phyloP scores from a whole-genome alignment of 805 yeast genomes.

The Pichia nanzhaoensis region DNA sequence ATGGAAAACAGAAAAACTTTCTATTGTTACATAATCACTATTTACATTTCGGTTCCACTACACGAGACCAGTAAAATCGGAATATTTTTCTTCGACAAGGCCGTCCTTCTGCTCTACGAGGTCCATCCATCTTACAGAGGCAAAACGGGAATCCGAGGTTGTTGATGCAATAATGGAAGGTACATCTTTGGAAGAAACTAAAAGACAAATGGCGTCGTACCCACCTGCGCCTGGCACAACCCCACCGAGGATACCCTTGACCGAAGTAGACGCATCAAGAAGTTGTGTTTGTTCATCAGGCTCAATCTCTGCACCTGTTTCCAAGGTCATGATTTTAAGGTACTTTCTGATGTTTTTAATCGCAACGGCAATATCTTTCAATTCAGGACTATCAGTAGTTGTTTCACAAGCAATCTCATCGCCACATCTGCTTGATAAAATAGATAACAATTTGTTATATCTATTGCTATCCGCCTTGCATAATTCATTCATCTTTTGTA shows the following conservation, averaged over 20 bases:
- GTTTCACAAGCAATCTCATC: background rate
- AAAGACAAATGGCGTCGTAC: conserved; percentile 79
- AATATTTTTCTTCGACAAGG: conserved; percentile 39
- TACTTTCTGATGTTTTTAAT: conserved; percentile 46
- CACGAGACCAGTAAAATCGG: conserved; percentile 26
- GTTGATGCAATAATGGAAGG: conserved; percentile 25
- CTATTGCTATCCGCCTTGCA: conserved; percentile 25
- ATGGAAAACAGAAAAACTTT: no score
- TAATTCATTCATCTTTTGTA: conserved; percentile 36
- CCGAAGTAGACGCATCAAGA: conserved; percentile 47
- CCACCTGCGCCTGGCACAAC: conserved; percentile 99
- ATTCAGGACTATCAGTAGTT: background rate
- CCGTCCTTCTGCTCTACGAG: conserved; percentile 59
- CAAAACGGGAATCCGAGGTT: conserved; percentile 27
- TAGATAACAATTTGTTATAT: conserved; percentile 30
- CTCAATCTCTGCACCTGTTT: conserved; percentile 81
- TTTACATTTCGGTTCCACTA: no score
- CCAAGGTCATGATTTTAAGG: conserved; percentile 53
- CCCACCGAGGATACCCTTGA: conserved; percentile 85
- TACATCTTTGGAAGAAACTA: conserved; percentile 46
- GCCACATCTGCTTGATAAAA: conserved; percentile 14
- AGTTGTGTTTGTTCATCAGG: conserved; percentile 70
- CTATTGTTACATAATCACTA: no score
- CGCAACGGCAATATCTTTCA: conserved; percentile 30
- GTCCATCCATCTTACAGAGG: conserved; percentile 59